A percentile compares a stretch with the other conserved stretches of the same genome.
phyloP scores from a whole-genome alignment of 148 eudicot genomes.

The Agrostemma githago region DNA sequence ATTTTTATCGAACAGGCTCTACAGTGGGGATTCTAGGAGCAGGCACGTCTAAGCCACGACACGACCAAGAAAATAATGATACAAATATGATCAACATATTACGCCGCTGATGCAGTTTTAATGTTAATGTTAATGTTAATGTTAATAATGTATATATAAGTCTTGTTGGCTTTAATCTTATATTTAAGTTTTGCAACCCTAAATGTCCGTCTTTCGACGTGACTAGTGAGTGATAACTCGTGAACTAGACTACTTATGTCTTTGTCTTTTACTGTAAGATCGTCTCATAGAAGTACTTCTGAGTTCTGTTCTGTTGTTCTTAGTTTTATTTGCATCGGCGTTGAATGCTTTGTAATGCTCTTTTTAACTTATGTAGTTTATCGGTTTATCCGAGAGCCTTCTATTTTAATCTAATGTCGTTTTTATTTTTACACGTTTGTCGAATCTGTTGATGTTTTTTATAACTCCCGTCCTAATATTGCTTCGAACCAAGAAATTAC shows the following conservation, averaged over 20 bases:
- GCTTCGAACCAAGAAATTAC: no score
- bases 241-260: conserved; percentile 10
- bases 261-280: background rate
- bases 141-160: conserved; percentile 23
- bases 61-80: background rate
- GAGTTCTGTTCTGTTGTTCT: background rate
- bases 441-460: no score
- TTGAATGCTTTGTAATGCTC: background rate
- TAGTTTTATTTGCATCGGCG: background rate
- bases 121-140: background rate
- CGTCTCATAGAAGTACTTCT: no score
- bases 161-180: background rate
- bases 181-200: background rate
- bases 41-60: conserved; percentile 26
- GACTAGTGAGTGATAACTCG: conserved; percentile 12
- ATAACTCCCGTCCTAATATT: no score
- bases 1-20: conserved; percentile 43
- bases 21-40: conserved; percentile 73
- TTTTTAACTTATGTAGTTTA: background rate
- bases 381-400: no score
- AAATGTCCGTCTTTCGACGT: conserved; percentile 2
- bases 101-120: no score
- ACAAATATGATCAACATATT: background rate
- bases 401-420: no score
- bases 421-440: no score